A percentile compares a stretch with the other conserved stretches of the same genome.
These are phyloP conservation scores for Stachybotrys chlorohalonatus DNA, from an alignment of 2,329 filamentous ascomycete genomes.

Conservation along the genomic window DNA sequence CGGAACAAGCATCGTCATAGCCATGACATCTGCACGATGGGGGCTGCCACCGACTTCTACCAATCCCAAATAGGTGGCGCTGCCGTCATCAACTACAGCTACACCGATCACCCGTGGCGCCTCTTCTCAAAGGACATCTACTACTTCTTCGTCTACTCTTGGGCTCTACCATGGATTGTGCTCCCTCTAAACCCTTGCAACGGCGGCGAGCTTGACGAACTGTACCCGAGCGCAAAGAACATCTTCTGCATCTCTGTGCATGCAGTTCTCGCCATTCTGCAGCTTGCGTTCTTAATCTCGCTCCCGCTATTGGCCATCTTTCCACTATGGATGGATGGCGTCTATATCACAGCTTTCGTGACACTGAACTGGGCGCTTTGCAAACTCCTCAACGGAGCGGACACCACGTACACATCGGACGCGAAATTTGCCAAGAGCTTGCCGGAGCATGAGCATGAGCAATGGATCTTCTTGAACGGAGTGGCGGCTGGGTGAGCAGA, in stretches of 20 bases:
- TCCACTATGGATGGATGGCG: conserved; percentile 37
- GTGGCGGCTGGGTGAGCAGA: conserved; percentile 49
- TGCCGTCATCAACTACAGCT: conserved; percentile 50
- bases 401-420: conserved; percentile 41
- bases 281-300: conserved; percentile 49
- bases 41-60: conserved; percentile 38
- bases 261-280: conserved; percentile 45
- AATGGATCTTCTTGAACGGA: conserved; percentile 77
- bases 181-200: conserved; percentile 44
- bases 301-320: conserved; percentile 41
- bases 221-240: conserved; percentile 50
- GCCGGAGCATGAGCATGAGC: conserved; percentile 50
- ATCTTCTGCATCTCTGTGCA: conserved; percentile 49
- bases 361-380: conserved; percentile 42
- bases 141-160: conserved; percentile 44
- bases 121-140: conserved; percentile 44
- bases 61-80: conserved; percentile 49
- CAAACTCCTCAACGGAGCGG: conserved; percentile 38
- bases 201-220: conserved; percentile 51
- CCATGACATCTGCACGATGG: neutral
- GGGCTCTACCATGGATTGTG: conserved; percentile 53
- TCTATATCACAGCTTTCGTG: conserved; percentile 33
- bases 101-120: conserved; percentile 46
- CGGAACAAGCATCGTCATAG: neutral
- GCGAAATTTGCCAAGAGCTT: conserved; percentile 39